Evolutionary conservation across 2,329 filamentous ascomycete species (phyloP).

Genomic region (Corinectria fuckeliana): DNA sequence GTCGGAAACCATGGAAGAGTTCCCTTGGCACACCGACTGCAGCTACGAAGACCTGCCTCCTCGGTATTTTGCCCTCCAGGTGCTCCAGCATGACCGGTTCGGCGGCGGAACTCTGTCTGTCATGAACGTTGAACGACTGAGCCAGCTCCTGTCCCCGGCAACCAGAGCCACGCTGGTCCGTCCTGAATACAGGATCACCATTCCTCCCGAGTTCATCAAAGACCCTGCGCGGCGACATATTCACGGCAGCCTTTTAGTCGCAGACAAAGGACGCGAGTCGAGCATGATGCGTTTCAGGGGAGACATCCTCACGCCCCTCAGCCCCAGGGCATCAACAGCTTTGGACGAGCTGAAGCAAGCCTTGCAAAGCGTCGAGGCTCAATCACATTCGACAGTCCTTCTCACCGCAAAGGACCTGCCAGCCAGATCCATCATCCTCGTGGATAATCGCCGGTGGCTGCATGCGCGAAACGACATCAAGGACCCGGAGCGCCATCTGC

Average conservation of each 20-base stretch:
- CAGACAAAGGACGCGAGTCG: neutral
- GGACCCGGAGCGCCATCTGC: conserved; percentile 44
- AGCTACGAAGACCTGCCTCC: conserved; percentile 49
- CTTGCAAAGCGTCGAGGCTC: conserved; percentile 21
- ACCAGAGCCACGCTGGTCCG: conserved; percentile 32
- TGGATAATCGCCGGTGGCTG: conserved; percentile 46
- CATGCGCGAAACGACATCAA: conserved; percentile 42
- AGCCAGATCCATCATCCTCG: conserved; percentile 38
- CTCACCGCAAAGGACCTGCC: conserved; percentile 39
- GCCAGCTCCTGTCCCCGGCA: conserved; percentile 32
- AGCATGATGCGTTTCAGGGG: conserved; percentile 40
- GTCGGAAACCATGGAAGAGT: conserved; percentile 50
- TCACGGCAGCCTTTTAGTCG: conserved; percentile 32
- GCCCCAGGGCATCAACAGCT: conserved; percentile 26
- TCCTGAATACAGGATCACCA: conserved; percentile 42
- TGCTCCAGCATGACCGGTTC: conserved; percentile 48
- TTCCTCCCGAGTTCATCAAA: conserved; percentile 46
- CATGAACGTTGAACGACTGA: conserved; percentile 42
- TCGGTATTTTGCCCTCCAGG: conserved; percentile 50
- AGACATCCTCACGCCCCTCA: conserved; percentile 42
- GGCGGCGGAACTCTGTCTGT: conserved; percentile 50
- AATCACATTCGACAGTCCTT: conserved; percentile 28
- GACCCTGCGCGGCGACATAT: conserved; percentile 24
- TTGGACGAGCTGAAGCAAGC: conserved; percentile 35
- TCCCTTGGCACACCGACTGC: conserved; percentile 54